These are phyloP conservation scores for Aciculosporium take DNA, from an alignment of 2,329 filamentous ascomycete genomes.

Conservation along the genomic window DNA sequence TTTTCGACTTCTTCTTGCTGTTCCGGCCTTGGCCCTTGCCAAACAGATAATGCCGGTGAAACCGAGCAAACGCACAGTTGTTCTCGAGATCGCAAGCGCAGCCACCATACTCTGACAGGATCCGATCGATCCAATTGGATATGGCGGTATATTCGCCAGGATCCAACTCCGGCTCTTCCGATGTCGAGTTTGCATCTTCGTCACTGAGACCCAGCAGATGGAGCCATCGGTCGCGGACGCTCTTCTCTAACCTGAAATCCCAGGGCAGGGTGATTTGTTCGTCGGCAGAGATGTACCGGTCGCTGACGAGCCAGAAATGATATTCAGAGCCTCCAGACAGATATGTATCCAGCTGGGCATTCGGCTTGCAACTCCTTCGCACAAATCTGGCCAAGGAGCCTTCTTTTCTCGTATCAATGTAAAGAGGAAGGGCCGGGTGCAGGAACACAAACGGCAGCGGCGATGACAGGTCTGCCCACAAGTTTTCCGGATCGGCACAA, in stretches of 20 bases:
- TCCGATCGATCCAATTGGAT: conserved; percentile 50
- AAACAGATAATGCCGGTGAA: conserved; percentile 42
- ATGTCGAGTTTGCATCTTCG: conserved; percentile 32
- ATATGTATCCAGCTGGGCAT: conserved; percentile 76
- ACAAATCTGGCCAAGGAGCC: conserved; percentile 78
- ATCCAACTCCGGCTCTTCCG: conserved; percentile 39
- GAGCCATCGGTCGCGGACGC: conserved; percentile 37
- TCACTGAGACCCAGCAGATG: conserved; percentile 48
- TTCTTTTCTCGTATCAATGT: conserved; percentile 81
- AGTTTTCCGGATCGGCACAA: conserved; percentile 48
- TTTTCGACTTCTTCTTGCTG: conserved; percentile 38
- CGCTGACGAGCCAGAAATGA: conserved; percentile 86
- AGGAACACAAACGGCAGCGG: conserved; percentile 71
- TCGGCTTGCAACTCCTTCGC: conserved; percentile 83
- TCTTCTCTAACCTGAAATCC: conserved; percentile 53
- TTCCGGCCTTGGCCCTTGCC: conserved; percentile 28
- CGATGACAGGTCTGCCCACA: conserved; percentile 51
- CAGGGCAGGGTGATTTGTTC: conserved; percentile 51
- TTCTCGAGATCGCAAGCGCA: conserved; percentile 57
- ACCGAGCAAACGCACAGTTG: conserved; percentile 50
- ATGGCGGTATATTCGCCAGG: conserved; percentile 47
- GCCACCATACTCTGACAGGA: conserved; percentile 65
- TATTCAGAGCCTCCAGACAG: conserved; percentile 66
- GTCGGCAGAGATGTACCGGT: conserved; percentile 52
- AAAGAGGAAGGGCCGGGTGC: conserved; percentile 75